Conservation (phyloP, 805 yeast species). For the Metschnikowia lochheadii region DNA sequence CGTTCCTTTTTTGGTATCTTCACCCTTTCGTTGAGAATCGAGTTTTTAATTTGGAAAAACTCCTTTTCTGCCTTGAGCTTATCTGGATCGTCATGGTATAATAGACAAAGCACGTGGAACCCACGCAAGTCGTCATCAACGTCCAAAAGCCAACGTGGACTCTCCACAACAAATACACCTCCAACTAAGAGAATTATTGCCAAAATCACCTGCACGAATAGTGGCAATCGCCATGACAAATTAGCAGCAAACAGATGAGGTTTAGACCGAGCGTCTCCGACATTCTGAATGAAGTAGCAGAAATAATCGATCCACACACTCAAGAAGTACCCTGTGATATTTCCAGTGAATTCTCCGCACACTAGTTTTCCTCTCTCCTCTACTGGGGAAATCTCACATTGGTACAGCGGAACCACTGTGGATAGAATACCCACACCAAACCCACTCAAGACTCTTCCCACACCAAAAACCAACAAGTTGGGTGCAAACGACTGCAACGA, state of each 20-base stretch:
- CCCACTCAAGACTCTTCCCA: slow-evolving; percentile 77
- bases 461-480: slow-evolving; percentile 52
- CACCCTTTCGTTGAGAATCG: slow-evolving; percentile 37
- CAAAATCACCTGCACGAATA: slow-evolving; percentile 69
- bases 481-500: slow-evolving; percentile 35
- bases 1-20: slow-evolving; percentile 37
- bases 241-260: slow-evolving; percentile 37
- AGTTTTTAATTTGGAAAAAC: slow-evolving; percentile 44
- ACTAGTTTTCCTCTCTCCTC: slow-evolving; percentile 82
- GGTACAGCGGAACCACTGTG: slow-evolving; percentile 83
- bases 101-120: slow-evolving; percentile 32
- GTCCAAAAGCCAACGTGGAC: slow-evolving; percentile 87
- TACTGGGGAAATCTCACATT: slow-evolving; percentile 84
- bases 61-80: slow-evolving; percentile 36
- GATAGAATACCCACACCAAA: slow-evolving; percentile 84
- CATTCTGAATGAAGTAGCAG: slow-evolving; percentile 59
- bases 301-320: slow-evolving; percentile 87
- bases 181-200: slow-evolving; percentile 69
- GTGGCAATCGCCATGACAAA: slow-evolving; percentile 73
- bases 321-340: slow-evolving; percentile 72
- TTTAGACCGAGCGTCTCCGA: slow-evolving; percentile 37
- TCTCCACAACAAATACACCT: slow-evolving; percentile 74
- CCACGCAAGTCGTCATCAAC: slow-evolving; percentile 67
- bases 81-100: slow-evolving; percentile 31
- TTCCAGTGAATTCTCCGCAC: slow-evolving; percentile 85